Conservation (phyloP, 805 yeast genomes). For the Millerozyma acaciae region DNA sequence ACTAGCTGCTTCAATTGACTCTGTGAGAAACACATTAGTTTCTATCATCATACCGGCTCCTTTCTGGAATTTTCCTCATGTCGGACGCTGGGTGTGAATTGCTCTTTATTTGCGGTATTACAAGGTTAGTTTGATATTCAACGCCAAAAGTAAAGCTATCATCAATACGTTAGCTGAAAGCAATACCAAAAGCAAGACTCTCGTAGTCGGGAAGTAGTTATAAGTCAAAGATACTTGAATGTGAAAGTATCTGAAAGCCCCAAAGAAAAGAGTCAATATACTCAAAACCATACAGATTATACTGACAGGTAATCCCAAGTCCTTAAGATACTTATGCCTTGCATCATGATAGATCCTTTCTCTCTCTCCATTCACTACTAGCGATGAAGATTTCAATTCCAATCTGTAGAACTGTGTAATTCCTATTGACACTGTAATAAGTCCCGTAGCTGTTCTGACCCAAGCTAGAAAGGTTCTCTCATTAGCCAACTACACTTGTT, state of each 20-base stretch:
- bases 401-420: constrained; percentile 21
- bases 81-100: too few relatives aligned
- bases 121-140: too few relatives aligned
- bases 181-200: constrained; percentile 11
- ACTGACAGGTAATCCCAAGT: constrained; percentile 16
- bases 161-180: not conserved
- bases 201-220: constrained; percentile 21
- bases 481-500: constrained; percentile 25
- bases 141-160: too few relatives aligned
- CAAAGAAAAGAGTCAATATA: constrained; percentile 17
- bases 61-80: too few relatives aligned
- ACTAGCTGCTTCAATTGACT: too few relatives aligned
- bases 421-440: constrained; percentile 21
- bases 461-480: constrained; percentile 32
- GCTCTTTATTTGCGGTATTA: too few relatives aligned
- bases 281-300: constrained; percentile 15
- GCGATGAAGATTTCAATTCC: constrained; percentile 8
- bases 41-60: too few relatives aligned
- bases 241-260: constrained; percentile 20
- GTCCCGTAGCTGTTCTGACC: constrained; percentile 22
- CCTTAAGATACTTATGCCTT: constrained; percentile 5
- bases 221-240: constrained; percentile 20
- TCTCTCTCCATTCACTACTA: constrained; percentile 3
- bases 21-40: too few relatives aligned
- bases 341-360: constrained; percentile 2